Evolutionary conservation across 345 rosid species (phyloP).

Genomic region (Dimocarpus longan): DNA sequence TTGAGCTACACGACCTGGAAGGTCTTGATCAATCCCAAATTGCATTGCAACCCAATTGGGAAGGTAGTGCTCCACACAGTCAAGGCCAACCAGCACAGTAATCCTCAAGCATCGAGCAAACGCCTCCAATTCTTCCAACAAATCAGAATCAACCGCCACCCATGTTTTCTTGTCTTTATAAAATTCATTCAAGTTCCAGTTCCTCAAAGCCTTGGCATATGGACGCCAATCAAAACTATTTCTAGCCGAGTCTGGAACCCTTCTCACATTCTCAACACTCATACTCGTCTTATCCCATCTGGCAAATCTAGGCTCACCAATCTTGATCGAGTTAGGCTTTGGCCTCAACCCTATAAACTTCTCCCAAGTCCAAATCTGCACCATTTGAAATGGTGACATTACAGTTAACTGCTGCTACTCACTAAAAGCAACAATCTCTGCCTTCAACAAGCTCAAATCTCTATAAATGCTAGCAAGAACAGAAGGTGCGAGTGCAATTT

Average conservation of each 20-base stretch:
- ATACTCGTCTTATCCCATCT: constrained; percentile 34
- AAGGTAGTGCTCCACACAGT: constrained; percentile 14
- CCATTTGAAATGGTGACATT: constrained; percentile 42
- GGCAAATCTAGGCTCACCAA: constrained; percentile 43
- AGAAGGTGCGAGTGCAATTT: constrained; percentile 55
- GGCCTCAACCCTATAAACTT: constrained; percentile 27
- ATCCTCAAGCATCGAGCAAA: constrained; percentile 29
- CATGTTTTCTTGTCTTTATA: neutral
- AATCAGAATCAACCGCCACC: neutral
- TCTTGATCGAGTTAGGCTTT: constrained; percentile 30
- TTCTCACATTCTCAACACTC: constrained; percentile 26
- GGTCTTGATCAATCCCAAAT: constrained; percentile 18
- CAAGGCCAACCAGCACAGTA: constrained; percentile 22
- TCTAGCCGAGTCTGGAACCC: constrained; percentile 29
- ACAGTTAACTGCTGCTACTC: constrained; percentile 3
- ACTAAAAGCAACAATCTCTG: constrained; percentile 26
- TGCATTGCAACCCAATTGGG: constrained; percentile 20
- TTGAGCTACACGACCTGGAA: constrained; percentile 13
- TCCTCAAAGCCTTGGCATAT: constrained; percentile 14
- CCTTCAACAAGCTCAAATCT: constrained; percentile 45
- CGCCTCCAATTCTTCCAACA: constrained; percentile 19
- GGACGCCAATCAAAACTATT: constrained; percentile 37
- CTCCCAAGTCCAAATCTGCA: constrained; percentile 44
- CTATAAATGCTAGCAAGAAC: constrained; percentile 52
- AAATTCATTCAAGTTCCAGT: constrained; percentile 1